Percentiles rank a stretch among this genome's conserved stretches.
Evolutionary conservation across 352 stramenopile genomes (phyloP).

Genomic region (Pythium grandisporangium): DNA sequence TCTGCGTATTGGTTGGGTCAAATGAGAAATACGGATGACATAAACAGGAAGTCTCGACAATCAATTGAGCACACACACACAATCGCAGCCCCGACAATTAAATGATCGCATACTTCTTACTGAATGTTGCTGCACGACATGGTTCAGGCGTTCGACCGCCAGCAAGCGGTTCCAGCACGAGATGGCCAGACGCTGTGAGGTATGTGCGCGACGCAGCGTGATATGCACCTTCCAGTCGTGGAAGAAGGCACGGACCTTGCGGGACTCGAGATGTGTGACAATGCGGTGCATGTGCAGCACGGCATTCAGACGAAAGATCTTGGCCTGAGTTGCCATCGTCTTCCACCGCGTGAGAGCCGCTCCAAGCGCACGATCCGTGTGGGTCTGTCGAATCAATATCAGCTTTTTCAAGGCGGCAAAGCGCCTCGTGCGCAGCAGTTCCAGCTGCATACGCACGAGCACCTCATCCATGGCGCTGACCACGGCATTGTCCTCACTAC

Average conservation of each 20-base stretch:
- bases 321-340: conserved; percentile 16
- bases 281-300: conserved; percentile 36
- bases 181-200: conserved; percentile 29
- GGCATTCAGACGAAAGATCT: conserved; percentile 17
- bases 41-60: too few relatives aligned
- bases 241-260: conserved; percentile 20
- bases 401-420: conserved; percentile 58
- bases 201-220: conserved; percentile 21
- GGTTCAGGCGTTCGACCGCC: conserved; percentile 41
- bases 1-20: too few relatives aligned
- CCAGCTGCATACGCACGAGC: conserved; percentile 50
- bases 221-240: conserved; percentile 30
- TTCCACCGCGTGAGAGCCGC: conserved; percentile 33
- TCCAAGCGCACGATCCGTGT: conserved; percentile 20
- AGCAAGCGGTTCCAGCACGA: conserved; percentile 63
- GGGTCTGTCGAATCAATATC: conserved; percentile 39
- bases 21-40: too few relatives aligned
- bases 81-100: conserved; percentile 5
- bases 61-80: background rate
- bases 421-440: conserved; percentile 47
- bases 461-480: conserved; percentile 50
- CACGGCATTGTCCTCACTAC: conserved; percentile 1
- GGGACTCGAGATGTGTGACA: conserved; percentile 18
- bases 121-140: conserved; percentile 26
- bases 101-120: too few relatives aligned